Evolutionary conservation across 768 basidiomycete genomes (phyloP).

Genomic region (Termitomyces sp.): DNA sequence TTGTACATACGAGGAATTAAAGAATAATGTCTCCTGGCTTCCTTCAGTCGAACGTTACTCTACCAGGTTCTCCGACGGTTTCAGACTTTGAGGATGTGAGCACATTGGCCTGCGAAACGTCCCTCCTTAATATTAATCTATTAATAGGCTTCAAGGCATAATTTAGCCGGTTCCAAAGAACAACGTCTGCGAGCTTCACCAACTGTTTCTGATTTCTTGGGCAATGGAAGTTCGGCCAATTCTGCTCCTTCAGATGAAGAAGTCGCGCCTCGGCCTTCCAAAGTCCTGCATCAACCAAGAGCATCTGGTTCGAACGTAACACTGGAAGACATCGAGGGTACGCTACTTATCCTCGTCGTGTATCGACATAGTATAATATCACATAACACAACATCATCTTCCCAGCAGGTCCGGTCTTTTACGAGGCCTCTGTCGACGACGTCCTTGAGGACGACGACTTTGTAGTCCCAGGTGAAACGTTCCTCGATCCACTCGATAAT

Average conservation of each 20-base stretch:
- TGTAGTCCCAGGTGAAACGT: slow-evolving; percentile 38
- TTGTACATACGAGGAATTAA: not conserved
- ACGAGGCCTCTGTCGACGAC: slow-evolving; percentile 21
- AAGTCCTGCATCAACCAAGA: not conserved
- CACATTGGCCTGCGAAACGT: not conserved
- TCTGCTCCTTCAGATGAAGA: not conserved
- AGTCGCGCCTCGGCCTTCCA: not conserved
- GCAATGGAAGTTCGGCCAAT: not conserved
- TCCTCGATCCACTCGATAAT: slow-evolving; percentile 11
- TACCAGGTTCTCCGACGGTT: slow-evolving; percentile 13
- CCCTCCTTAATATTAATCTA: not conserved
- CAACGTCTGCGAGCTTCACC: slow-evolving; percentile 8
- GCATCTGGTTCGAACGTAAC: slow-evolving; percentile 13
- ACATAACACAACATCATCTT: not conserved
- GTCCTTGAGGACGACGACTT: slow-evolving; percentile 35
- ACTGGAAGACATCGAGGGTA: slow-evolving; percentile 4
- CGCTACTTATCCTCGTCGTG: not conserved
- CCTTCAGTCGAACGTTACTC: not conserved
- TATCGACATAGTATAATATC: not conserved
- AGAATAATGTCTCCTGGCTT: not conserved
- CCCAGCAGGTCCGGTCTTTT: slow-evolving; percentile 4
- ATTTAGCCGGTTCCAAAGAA: not conserved
- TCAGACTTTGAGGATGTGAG: slow-evolving; percentile 14
- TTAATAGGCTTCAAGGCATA: not conserved
- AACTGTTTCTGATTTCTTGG: slow-evolving; percentile 12